A percentile compares a stretch with the other conserved stretches of the same genome.
Conservation (phyloP, 164 flowering plant genomes). For the Cinnamomum micranthum region DNA sequence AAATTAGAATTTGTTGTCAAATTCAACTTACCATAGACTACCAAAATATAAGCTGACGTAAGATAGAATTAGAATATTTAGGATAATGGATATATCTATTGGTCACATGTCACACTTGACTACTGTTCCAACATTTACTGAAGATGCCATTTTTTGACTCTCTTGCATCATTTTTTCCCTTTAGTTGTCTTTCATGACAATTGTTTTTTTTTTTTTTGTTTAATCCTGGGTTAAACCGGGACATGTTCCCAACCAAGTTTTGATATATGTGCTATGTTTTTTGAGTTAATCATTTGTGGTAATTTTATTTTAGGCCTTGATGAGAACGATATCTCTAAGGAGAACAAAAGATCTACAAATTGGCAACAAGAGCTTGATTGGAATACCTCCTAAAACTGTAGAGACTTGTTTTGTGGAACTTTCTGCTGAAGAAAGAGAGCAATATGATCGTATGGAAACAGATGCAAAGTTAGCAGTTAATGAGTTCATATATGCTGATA, state of each 20-base stretch:
- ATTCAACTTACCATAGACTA: too few species aligned
- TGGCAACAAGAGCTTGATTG: conserved; percentile 31
- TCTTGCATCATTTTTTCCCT: background rate
- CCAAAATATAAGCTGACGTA: too few species aligned
- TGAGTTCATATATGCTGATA: conserved; percentile 36
- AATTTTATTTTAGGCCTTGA: conserved; percentile 48
- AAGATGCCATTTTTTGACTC: background rate
- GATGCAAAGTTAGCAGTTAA: conserved; percentile 50
- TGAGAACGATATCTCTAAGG: conserved; percentile 78
- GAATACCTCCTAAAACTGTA: conserved; percentile 66
- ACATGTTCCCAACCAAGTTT: too few species aligned
- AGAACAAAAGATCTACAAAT: conserved; percentile 57
- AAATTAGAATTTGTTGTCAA: too few species aligned
- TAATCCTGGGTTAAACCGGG: too few species aligned
- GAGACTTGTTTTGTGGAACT: conserved; percentile 71
- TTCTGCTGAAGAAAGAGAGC: conserved; percentile 56
- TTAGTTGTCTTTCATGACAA: background rate
- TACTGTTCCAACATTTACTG: too few species aligned
- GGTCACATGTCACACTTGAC: background rate
- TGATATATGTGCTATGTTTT: background rate
- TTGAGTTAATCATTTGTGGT: background rate
- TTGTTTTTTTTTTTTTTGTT: too few species aligned
- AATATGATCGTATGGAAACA: conserved; percentile 73
- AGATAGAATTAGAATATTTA: too few species aligned
- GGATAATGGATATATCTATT: background rate